These are phyloP conservation scores for Boletus subcaerulescens DNA, from an alignment of 768 basidiomycete species.

Conservation along the genomic window DNA sequence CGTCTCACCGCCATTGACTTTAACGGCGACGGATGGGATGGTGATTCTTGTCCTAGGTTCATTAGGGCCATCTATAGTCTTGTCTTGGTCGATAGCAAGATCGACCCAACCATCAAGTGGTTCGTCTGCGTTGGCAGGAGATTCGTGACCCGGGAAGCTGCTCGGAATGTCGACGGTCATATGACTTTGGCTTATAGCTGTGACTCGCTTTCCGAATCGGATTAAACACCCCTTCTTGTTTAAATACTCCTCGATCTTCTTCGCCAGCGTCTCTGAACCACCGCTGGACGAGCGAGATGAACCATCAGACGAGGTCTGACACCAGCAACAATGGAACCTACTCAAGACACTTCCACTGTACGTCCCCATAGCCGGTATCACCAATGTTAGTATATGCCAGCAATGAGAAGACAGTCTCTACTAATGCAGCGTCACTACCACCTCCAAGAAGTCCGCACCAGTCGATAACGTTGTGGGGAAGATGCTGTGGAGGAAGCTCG, in stretches of 20 bases:
- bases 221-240: not conserved
- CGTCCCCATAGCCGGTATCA: not conserved
- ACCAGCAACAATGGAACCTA: not conserved
- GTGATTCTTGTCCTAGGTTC: not conserved
- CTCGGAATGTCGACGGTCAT: not conserved
- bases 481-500: slow-evolving; percentile 13
- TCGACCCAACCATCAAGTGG: not conserved
- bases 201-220: slow-evolving; percentile 1
- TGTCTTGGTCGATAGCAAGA: not conserved
- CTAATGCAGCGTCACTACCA: not conserved
- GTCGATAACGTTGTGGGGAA: slow-evolving; percentile 25
- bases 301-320: not conserved
- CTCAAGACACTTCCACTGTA: slow-evolving; percentile 10
- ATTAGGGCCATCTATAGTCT: not conserved
- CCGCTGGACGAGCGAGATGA: not conserved
- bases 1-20: slow-evolving; percentile 7
- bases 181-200: not conserved
- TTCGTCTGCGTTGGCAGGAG: no score
- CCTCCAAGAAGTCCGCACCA: slow-evolving; percentile 13
- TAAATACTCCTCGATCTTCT: not conserved
- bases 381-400: not conserved
- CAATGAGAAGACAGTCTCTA: not conserved
- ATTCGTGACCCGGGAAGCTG: not conserved
- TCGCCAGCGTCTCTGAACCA: slow-evolving; percentile 3
- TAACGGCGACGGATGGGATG: slow-evolving; percentile 4